Percentiles rank a stretch among this genome's conserved stretches.
These are phyloP conservation scores for Corniculantispora saksenae DNA, from an alignment of 2,329 filamentous ascomycete genomes.

Conservation along the genomic window DNA sequence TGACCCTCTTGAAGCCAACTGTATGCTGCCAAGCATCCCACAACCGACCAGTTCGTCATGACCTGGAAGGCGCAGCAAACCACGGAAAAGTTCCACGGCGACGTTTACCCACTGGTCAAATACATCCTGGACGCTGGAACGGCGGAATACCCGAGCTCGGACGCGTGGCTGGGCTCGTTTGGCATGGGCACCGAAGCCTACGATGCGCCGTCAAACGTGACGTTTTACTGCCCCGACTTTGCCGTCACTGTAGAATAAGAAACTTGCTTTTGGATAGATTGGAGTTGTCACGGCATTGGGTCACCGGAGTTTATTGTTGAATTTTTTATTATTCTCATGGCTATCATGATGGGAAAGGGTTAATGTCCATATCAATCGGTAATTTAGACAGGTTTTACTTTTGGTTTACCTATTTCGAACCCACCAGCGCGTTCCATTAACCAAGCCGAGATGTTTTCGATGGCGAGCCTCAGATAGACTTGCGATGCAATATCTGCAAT, in stretches of 20 bases:
- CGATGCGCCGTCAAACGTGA: slow-evolving; percentile 44
- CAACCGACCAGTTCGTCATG: slow-evolving; percentile 44
- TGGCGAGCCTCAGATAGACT: background rate
- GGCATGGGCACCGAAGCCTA: slow-evolving; percentile 54
- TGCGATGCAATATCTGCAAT: no score
- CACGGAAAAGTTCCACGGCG: slow-evolving; percentile 45
- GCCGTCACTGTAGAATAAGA: slow-evolving; percentile 36
- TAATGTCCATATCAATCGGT: slow-evolving; percentile 12
- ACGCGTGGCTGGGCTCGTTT: slow-evolving; percentile 53
- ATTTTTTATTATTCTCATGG: background rate
- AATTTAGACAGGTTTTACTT: slow-evolving; percentile 18
- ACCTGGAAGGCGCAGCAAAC: slow-evolving; percentile 47
- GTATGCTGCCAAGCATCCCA: slow-evolving; percentile 42
- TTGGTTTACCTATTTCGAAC: background rate
- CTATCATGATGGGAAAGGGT: background rate
- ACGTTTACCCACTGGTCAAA: slow-evolving; percentile 47
- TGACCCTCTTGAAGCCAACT: slow-evolving; percentile 36
- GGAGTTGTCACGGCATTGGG: slow-evolving; percentile 19
- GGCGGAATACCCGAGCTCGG: slow-evolving; percentile 37
- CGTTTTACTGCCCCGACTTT: slow-evolving; percentile 46
- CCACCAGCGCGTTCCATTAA: slow-evolving; percentile 1
- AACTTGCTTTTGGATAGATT: slow-evolving; percentile 18
- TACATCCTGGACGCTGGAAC: slow-evolving; percentile 38
- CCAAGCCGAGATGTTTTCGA: background rate
- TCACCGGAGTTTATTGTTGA: slow-evolving; percentile 10